These are phyloP conservation scores for Trichoderma asperelloides DNA, from an alignment of 495 filamentous ascomycete species.

Conservation along the genomic window DNA sequence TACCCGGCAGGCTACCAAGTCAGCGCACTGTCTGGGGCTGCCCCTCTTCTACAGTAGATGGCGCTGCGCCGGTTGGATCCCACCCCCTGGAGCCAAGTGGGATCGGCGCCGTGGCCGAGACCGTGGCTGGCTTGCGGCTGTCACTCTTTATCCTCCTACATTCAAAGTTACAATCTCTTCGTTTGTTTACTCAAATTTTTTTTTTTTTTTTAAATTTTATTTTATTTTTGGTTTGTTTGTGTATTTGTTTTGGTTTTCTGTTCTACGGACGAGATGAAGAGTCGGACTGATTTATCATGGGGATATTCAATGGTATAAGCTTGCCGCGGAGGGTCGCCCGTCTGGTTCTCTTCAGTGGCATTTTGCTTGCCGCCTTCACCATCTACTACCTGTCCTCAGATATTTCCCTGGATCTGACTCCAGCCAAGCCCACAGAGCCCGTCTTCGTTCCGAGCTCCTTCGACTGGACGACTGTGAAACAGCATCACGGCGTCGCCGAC, in stretches of 20 bases:
- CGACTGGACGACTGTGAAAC: conserved; percentile 50
- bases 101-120: not conserved
- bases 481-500: conserved; percentile 51
- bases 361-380: not conserved
- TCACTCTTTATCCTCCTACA: not conserved
- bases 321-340: conserved; percentile 3
- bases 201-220: not conserved
- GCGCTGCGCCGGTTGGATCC: not conserved
- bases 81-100: not conserved
- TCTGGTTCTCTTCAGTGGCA: not conserved
- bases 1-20: not conserved
- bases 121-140: not conserved
- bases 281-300: not conserved
- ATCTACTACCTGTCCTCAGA: not conserved
- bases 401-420: not conserved
- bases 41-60: not conserved
- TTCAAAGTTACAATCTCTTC: not conserved
- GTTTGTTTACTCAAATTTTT: not conserved
- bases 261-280: not conserved
- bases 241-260: not conserved
- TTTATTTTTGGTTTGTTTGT: not conserved
- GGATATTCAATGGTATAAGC: not conserved
- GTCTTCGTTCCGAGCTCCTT: conserved; percentile 22
- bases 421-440: conserved; percentile 9
- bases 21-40: not conserved